Evolutionary conservation across 495 filamentous ascomycete genomes (phyloP), one percentile per base, ranked within the genome.

Genomic region (Penicillium coprophilum): DNA sequence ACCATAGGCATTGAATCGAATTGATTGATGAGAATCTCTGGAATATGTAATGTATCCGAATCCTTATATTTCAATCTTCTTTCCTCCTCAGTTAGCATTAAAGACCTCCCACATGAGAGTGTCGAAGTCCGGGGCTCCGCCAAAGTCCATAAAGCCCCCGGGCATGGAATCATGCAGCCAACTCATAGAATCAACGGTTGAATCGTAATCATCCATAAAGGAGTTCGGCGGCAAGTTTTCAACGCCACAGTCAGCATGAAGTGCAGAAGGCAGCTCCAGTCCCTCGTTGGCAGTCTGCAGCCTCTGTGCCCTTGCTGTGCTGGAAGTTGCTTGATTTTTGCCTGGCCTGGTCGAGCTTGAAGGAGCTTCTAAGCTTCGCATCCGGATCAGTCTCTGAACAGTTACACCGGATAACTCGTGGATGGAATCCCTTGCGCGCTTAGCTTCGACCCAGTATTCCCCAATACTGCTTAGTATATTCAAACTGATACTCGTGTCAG

Each of bases 381-480:
- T 63, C 44, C 60, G 70, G 21, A 77, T 49, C 15, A 78, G 56
- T 34, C 73, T 65, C 30, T 72, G 72, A 12, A 77, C 62, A 4
- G 72, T 77, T 8, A 67, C 67, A 17, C 62, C 57, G 1, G 71
- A 74, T 46, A 78, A 44, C 30, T 79, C 70, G 30, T 75, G 70
- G 27, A 79, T 64, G 20, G 75, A 72, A 49, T 80, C 76, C 7
- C 77, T 64, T 2, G 74, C 75, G 32, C 74, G 53, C 46, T 70
- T 71, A 11, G 77, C 76, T 50, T 75, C 74, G 5, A 62, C 54
- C 75, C 76, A 80, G 58, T 79, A 68, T 27, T 80, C 76, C 10
- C 74, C 77, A 19, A 77, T 73, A 21, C 75, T 74, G 56, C 76
- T 77, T 12, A 80, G 70, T 17, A 80, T 71, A 32, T 71, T 74